Conservation (phyloP, 192 early-diverging fungal species). For the Umbelopsis ramanniana region DNA sequence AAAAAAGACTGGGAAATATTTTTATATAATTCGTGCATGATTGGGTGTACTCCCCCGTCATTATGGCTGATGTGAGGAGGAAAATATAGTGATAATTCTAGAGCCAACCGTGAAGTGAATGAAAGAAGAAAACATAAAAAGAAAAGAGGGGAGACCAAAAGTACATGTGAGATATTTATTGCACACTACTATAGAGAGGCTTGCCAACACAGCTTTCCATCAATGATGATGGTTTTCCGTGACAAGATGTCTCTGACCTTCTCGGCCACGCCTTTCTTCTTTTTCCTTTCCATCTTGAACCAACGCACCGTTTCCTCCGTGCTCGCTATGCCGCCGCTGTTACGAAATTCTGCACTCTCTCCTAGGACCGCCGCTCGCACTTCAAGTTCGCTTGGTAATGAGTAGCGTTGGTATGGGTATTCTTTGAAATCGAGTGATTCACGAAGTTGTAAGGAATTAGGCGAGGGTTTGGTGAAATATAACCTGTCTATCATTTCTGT, state of each 20-base stretch:
- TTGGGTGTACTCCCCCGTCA: neutral
- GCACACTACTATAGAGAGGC: neutral
- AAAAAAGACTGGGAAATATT: neutral
- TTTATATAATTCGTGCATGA: neutral
- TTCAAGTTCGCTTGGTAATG: slow-evolving; percentile 69
- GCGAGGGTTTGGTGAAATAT: slow-evolving; percentile 56
- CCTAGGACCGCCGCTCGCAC: slow-evolving; percentile 62
- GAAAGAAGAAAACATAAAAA: too few species aligned
- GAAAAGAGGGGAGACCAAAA: too few species aligned
- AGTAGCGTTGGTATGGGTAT: slow-evolving; percentile 64
- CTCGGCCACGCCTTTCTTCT: slow-evolving; percentile 70
- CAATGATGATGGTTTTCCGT: slow-evolving; percentile 44
- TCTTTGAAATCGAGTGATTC: slow-evolving; percentile 43
- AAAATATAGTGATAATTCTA: too few species aligned
- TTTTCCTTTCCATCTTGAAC: slow-evolving; percentile 57
- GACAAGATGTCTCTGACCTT: slow-evolving; percentile 66
- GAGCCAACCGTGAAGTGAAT: too few species aligned
- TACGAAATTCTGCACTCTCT: slow-evolving; percentile 63
- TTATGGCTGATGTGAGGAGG: too few species aligned
- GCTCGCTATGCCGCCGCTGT: slow-evolving; percentile 48
- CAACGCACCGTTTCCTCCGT: slow-evolving; percentile 59
- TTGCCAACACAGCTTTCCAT: slow-evolving; percentile 18
- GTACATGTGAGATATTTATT: too few species aligned
- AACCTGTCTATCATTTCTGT: slow-evolving; percentile 53
- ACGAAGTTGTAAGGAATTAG: slow-evolving; percentile 44